Evolutionary conservation across 768 basidiomycete species (phyloP).

Genomic region (Lactarius hengduanensis): DNA sequence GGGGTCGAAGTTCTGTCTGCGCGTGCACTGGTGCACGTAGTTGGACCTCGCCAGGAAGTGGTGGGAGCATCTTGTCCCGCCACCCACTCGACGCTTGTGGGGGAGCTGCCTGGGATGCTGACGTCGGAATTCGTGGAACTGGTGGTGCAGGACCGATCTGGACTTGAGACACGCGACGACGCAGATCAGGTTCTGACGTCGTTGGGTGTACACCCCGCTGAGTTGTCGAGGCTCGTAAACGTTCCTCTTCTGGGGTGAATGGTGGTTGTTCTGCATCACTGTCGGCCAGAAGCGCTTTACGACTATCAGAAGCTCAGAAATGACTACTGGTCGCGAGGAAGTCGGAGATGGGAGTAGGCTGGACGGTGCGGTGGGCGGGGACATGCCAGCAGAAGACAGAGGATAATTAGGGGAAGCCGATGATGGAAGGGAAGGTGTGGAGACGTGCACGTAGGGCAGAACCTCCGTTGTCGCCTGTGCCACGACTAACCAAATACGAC

Average conservation of each 20-base stretch:
- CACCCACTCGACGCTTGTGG: slow-evolving; percentile 34
- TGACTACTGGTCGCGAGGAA: slow-evolving; percentile 62
- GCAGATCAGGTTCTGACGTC: slow-evolving; percentile 63
- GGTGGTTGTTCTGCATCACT: slow-evolving; percentile 41
- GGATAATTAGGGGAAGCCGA: slow-evolving; percentile 54
- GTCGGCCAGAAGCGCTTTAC: slow-evolving; percentile 44
- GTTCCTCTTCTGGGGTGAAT: slow-evolving; percentile 25
- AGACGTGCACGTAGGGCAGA: slow-evolving; percentile 56
- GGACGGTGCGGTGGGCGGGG: slow-evolving; percentile 73
- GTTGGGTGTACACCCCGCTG: slow-evolving; percentile 46
- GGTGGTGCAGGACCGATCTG: slow-evolving; percentile 29
- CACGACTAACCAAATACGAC: slow-evolving; percentile 73
- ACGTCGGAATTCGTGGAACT: slow-evolving; percentile 28
- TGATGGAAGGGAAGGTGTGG: slow-evolving; percentile 68
- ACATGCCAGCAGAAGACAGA: slow-evolving; percentile 59
- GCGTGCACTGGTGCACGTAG: slow-evolving; percentile 33
- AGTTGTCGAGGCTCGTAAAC: not conserved
- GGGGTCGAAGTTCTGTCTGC: slow-evolving; percentile 51
- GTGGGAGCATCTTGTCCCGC: slow-evolving; percentile 76
- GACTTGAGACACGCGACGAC: slow-evolving; percentile 40
- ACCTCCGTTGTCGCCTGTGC: slow-evolving; percentile 52
- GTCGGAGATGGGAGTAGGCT: slow-evolving; percentile 73
- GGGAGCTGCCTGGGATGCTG: slow-evolving; percentile 3
- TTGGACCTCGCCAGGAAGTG: slow-evolving; percentile 55
- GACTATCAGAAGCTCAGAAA: slow-evolving; percentile 51